Base-by-base conservation (phyloP, 768 basidiomycete species). In the Arthromyces matolae region DNA sequence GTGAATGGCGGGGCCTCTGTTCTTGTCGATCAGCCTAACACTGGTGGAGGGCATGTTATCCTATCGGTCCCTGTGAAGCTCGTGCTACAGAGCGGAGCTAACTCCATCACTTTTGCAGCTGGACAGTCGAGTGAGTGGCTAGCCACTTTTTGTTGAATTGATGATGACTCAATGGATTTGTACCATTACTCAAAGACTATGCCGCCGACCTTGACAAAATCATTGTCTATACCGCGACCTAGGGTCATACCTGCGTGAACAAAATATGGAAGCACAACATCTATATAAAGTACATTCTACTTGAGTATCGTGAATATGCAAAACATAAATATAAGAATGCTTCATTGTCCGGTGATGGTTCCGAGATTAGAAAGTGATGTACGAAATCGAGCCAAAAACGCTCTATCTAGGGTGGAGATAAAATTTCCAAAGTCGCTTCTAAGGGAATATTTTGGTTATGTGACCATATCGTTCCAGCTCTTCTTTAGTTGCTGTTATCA, bases 401-500 rank as follows among this genome's bases (percentile, higher is more conserved):
- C 23, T 43, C 44, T 38, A 32, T 18, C 10, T 16, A 41, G 22
- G 10, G 38, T n/a, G 41, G 27, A 29, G 18, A 24, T 39, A 37
- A 42, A 37, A n/a, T 8, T 19, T 53, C 40, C 40, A n/a, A 33
- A 9, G 39, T 42, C 28, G 20, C 19, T 14, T 50, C 40, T 43
- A 47, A 20, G 39, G 18, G 35, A 29, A 18, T 38, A 3, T 27
- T 39, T 29, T n/a, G 23, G 22, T 38, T 58, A 57, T 36, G 47
- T 40, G 31, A 38, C 38, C 20, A 57, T 49, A 24, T 36, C 41
- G 49, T 57, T 71, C 84, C 85, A 88, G 10, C 71, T 69, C 51
- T 72, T 74, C 66, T 86, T 89, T 27, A 89, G 64, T 87, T 87
- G 85, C 86, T 88, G 53, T 42, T 31, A 35, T 33, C 34, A 19